phyloP scores from a whole-genome alignment of 2,329 filamentous ascomycete genomes.

The Acarospora socialis region DNA sequence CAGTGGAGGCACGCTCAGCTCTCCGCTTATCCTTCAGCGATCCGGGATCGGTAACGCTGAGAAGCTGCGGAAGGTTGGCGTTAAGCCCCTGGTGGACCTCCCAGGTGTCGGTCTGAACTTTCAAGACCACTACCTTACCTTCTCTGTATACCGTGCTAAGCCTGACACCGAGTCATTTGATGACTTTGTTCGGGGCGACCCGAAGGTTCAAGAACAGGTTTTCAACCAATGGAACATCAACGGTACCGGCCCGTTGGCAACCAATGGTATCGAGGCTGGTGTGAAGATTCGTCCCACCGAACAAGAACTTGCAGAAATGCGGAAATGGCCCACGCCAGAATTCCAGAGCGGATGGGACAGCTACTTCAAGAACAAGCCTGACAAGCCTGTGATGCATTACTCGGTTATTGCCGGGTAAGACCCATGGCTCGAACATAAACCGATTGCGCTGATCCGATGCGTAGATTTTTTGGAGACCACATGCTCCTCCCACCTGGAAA shows the following conservation, averaged over 20 bases:
- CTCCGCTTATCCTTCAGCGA: constrained; percentile 59
- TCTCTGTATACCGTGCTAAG: constrained; percentile 57
- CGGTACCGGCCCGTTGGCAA: constrained; percentile 55
- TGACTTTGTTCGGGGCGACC: constrained; percentile 62
- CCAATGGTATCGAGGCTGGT: constrained; percentile 67
- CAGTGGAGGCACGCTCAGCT: constrained; percentile 57
- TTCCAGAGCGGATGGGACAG: constrained; percentile 64
- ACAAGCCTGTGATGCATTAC: constrained; percentile 82
- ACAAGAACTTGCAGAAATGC: constrained; percentile 53
- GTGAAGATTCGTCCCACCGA: constrained; percentile 62
- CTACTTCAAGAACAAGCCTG: constrained; percentile 72
- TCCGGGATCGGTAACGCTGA: constrained; percentile 60
- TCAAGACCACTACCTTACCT: constrained; percentile 63
- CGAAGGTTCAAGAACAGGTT: constrained; percentile 56
- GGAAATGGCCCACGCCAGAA: constrained; percentile 58
- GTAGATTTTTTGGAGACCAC: constrained; percentile 33
- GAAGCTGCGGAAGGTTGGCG: constrained; percentile 54
- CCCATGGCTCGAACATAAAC: neutral
- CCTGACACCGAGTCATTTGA: constrained; percentile 66
- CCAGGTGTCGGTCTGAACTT: constrained; percentile 64
- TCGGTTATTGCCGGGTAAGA: constrained; percentile 52
- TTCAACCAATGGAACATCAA: constrained; percentile 68
- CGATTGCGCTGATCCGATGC: constrained; percentile 7
- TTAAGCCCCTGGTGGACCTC: constrained; percentile 55
- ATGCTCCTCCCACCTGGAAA: constrained; percentile 57